These are phyloP conservation scores for Aspergillus viridinutans DNA, from an alignment of 2,329 filamentous ascomycete genomes.

Conservation along the genomic window DNA sequence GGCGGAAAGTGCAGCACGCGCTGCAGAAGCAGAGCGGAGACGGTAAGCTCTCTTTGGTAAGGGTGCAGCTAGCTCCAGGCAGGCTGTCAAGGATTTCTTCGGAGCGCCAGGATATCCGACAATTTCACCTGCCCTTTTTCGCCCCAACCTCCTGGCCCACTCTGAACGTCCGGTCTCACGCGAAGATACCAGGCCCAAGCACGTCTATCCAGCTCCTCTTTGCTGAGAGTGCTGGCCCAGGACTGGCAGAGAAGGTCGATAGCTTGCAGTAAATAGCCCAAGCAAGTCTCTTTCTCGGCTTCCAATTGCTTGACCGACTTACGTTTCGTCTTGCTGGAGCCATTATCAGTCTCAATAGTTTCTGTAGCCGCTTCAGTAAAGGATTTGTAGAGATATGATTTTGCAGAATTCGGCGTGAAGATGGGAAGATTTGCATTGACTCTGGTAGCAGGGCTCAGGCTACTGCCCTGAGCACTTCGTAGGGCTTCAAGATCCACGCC, in stretches of 20 bases:
- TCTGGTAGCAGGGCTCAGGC: constrained; percentile 16
- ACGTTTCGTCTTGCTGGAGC: constrained; percentile 34
- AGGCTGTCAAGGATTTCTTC: constrained; percentile 9
- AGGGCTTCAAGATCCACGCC: constrained; percentile 55
- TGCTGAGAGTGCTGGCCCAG: constrained; percentile 63
- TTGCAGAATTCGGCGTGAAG: constrained; percentile 67
- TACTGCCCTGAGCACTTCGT: constrained; percentile 41
- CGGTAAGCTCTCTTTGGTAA: too few species aligned
- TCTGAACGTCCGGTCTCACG: constrained; percentile 70
- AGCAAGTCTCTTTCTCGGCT: constrained; percentile 63
- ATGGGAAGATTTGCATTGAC: constrained; percentile 58
- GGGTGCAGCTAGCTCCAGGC: too few species aligned
- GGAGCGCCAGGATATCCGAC: constrained; percentile 54
- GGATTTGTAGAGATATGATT: constrained; percentile 53
- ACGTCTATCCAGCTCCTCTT: constrained; percentile 66
- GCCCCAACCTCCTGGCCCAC: constrained; percentile 75
- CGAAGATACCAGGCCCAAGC: constrained; percentile 80
- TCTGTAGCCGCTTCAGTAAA: constrained; percentile 22
- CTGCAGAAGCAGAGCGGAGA: too few species aligned
- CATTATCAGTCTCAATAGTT: constrained; percentile 5
- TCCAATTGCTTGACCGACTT: constrained; percentile 50
- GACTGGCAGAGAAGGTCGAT: constrained; percentile 69
- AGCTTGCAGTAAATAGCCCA: constrained; percentile 65
- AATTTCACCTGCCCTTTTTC: constrained; percentile 69
- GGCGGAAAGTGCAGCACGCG: too few species aligned